A percentile compares a stretch with the other conserved stretches of the same genome.
Evolutionary conservation across 352 stramenopile species (phyloP).

Genomic region (Pilasporangium apinafurcum): DNA sequence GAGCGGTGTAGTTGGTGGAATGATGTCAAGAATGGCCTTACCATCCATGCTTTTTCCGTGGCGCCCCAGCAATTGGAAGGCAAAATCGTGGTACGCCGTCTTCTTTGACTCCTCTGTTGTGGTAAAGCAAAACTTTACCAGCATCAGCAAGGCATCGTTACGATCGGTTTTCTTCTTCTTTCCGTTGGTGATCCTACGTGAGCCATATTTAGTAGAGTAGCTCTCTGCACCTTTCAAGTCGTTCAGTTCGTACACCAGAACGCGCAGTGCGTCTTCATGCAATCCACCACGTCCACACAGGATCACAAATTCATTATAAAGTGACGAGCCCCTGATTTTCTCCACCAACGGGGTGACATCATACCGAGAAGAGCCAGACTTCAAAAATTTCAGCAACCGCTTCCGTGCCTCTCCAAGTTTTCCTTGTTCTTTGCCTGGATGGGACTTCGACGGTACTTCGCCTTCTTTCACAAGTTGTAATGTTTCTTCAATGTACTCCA

Average conservation of each 20-base stretch:
- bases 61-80: slow-evolving; percentile 65
- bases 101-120: slow-evolving; percentile 75
- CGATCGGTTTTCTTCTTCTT: slow-evolving; percentile 51
- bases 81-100: slow-evolving; percentile 71
- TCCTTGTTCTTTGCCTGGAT: slow-evolving; percentile 70
- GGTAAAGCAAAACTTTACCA: slow-evolving; percentile 80
- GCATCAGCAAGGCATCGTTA: slow-evolving; percentile 68
- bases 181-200: slow-evolving; percentile 6
- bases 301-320: slow-evolving; percentile 86
- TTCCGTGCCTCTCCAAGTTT: slow-evolving; percentile 70
- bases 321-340: slow-evolving; percentile 66
- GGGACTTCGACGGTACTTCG: slow-evolving; percentile 74
- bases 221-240: slow-evolving; percentile 75
- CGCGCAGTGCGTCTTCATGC: slow-evolving; percentile 71
- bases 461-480: slow-evolving; percentile 62
- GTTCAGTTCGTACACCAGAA: slow-evolving; percentile 75
- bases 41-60: slow-evolving; percentile 79
- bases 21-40: slow-evolving; percentile 54
- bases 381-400: slow-evolving; percentile 75
- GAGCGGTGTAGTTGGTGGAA: slow-evolving; percentile 62
- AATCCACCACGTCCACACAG: slow-evolving; percentile 72
- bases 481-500: slow-evolving; percentile 86
- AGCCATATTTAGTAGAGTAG: slow-evolving; percentile 79
- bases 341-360: slow-evolving; percentile 62
- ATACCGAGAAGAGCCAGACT: slow-evolving; percentile 68